Percentiles rank a stretch among this genome's conserved stretches.
Evolutionary conservation across 2,329 filamentous ascomycete species (phyloP).

Genomic region (Grosmannia clavigera): DNA sequence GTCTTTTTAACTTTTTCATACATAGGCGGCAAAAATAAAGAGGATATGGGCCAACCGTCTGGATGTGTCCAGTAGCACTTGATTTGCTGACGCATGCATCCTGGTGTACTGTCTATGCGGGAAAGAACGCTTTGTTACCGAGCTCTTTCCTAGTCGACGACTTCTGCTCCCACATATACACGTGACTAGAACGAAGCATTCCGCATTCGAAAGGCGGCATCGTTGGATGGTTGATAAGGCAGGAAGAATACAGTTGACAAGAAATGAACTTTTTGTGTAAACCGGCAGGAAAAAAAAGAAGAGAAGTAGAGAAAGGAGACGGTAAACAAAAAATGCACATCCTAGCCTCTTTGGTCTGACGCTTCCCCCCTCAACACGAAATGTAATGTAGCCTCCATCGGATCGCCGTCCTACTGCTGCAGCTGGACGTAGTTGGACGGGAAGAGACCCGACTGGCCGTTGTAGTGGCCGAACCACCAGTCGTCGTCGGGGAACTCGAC

Average conservation of each 20-base stretch:
- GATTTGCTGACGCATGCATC: no score
- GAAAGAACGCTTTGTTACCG: no score
- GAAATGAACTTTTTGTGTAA: constrained; percentile 4
- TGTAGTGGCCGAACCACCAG: constrained; percentile 91
- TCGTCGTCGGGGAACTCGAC: constrained; percentile 96
- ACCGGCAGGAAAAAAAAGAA: not conserved
- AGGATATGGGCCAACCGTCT: no score
- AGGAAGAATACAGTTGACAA: not conserved
- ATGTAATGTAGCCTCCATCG: not conserved
- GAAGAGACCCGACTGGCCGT: constrained; percentile 74
- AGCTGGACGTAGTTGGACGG: constrained; percentile 59
- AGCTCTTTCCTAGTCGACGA: not conserved
- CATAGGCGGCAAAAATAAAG: no score
- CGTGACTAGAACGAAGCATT: not conserved
- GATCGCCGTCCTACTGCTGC: constrained; percentile 17
- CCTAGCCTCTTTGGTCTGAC: no score
- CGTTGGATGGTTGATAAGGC: not conserved
- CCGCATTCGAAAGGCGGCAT: not conserved
- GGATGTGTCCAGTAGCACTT: no score
- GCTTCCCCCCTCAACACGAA: not conserved
- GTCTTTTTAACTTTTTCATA: not conserved
- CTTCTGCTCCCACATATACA: not conserved
- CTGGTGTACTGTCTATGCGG: no score
- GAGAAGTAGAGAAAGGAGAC: not conserved
- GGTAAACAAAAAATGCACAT: not conserved